These are phyloP conservation scores for Cyathus striatus DNA, from an alignment of 768 basidiomycete genomes.

Conservation along the genomic window DNA sequence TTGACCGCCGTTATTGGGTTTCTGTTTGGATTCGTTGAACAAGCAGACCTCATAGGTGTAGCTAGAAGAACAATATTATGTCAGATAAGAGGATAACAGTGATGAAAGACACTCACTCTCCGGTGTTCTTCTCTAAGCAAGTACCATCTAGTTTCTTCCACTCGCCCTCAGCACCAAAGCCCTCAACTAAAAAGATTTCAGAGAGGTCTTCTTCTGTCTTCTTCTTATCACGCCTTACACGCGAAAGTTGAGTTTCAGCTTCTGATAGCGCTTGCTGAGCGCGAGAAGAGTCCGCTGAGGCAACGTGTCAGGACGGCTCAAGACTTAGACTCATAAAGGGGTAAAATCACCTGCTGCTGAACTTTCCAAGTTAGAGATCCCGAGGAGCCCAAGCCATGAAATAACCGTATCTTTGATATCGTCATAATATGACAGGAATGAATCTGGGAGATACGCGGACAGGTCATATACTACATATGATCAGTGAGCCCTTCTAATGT, in stretches of 20 bases:
- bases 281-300: conserved; percentile 45
- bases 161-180: conserved; percentile 79
- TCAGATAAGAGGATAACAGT: neutral
- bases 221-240: conserved; percentile 46
- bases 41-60: conserved; percentile 95
- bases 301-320: neutral
- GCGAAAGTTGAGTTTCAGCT: conserved; percentile 56
- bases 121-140: conserved; percentile 77
- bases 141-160: conserved; percentile 91
- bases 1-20: conserved; percentile 73
- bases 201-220: conserved; percentile 52
- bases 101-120: conserved; percentile 68
- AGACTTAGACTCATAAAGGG: neutral
- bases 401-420: conserved; percentile 54
- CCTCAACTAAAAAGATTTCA: conserved; percentile 58
- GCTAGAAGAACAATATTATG: no score
- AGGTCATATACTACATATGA: conserved; percentile 72
- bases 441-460: conserved; percentile 82
- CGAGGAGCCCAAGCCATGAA: conserved; percentile 59
- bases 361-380: conserved; percentile 40
- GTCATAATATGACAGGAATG: conserved; percentile 69
- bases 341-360: conserved; percentile 33
- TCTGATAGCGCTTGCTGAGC: conserved; percentile 59
- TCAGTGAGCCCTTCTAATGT: neutral
- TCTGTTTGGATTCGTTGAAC: conserved; percentile 86